Percentiles rank a stretch among this genome's conserved stretches.
phyloP scores from a whole-genome alignment of 1,139 yeast genomes.

The Kodamaea fungicola region DNA sequence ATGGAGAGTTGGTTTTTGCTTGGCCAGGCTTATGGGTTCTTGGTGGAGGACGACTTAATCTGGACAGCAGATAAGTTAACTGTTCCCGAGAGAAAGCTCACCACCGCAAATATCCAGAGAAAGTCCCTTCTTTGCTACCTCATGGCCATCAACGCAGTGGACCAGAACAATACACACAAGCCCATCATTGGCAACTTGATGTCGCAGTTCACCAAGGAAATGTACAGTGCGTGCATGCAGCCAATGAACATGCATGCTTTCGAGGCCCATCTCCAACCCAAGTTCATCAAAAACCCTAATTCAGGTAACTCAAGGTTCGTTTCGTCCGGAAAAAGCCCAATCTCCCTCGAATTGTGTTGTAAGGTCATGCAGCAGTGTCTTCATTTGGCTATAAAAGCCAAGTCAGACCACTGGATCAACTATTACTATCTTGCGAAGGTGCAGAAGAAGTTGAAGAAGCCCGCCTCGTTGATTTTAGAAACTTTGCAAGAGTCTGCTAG shows the following conservation, averaged over 20 bases:
- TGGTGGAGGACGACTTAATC: conserved; percentile 84
- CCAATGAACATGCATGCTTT: conserved; percentile 70
- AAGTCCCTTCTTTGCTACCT: conserved; percentile 70
- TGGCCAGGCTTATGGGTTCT: conserved; percentile 74
- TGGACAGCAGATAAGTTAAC: conserved; percentile 89
- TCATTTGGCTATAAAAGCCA: conserved; percentile 40
- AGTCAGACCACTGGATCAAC: conserved; percentile 58
- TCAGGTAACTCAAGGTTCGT: conserved; percentile 17
- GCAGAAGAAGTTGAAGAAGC: conserved; percentile 43
- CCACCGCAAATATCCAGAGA: conserved; percentile 65
- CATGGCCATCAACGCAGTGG: conserved; percentile 61
- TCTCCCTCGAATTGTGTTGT: conserved; percentile 26
- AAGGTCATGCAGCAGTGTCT: conserved; percentile 38
- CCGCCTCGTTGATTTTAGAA: conserved; percentile 30
- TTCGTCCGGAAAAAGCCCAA: conserved; percentile 20
- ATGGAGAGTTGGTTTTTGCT: conserved; percentile 84
- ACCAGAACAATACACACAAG: conserved; percentile 14
- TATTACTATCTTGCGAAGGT: conserved; percentile 60
- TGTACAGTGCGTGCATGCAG: conserved; percentile 55
- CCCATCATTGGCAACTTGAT: conserved; percentile 48
- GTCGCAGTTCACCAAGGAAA: conserved; percentile 55
- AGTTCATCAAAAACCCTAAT: conserved; percentile 24
- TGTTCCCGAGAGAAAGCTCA: conserved; percentile 55
- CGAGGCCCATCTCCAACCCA: conserved; percentile 35
- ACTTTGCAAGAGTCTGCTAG: conserved; percentile 40